Evolutionary conservation across 176 grass and related monocot genomes (phyloP), one percentile per base, ranked within the genome.

Genomic region (Aechmea fasciata): DNA sequence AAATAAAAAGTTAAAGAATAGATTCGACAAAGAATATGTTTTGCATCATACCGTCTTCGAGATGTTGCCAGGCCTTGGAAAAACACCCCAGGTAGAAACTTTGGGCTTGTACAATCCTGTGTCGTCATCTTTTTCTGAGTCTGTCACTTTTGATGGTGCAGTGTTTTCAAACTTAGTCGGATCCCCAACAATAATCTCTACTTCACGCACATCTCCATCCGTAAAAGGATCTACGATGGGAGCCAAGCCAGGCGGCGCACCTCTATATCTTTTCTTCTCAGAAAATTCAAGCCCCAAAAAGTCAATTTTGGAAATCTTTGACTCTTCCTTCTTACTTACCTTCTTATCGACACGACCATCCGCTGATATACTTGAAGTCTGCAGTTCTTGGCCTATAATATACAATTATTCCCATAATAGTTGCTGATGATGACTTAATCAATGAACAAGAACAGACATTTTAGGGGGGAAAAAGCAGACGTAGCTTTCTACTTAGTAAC

Each of bases 61-160:
- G 64, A 84, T 84, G 57, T 84, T 79, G 65, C 8, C 57, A 9
- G 82, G 82, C 29, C 82, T 84, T 79, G 82, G 76, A 48, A 84
- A 84, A 51, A 84, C 82, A 54, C 82, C 82, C 82, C 82, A 84
- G 48, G 82, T 84, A 65, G 69, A 78, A 70, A 84, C 82, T 68
- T 84, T 79, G 15, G 82, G 82, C 52, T 53, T 69, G 61, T 84
- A 84, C 57, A 72, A 1, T 23, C 3, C 57, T 15, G 14, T 41
- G 28, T 72, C 72, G 22, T 71, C 70, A 64, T 79, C 68, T 8
- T 64, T 73, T 53, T 78, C 53, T 22, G 76, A 52, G 69, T 66
- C 17, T 18, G 55, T 51, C 33, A 63, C 7, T n/a, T 12, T 64
- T 54, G 69, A 66, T 54, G 63, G 55, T 13, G 13, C 69, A 26